Base-by-base conservation (phyloP, 2,329 filamentous ascomycete genomes). In the Aspergillus transmontanensis region DNA sequence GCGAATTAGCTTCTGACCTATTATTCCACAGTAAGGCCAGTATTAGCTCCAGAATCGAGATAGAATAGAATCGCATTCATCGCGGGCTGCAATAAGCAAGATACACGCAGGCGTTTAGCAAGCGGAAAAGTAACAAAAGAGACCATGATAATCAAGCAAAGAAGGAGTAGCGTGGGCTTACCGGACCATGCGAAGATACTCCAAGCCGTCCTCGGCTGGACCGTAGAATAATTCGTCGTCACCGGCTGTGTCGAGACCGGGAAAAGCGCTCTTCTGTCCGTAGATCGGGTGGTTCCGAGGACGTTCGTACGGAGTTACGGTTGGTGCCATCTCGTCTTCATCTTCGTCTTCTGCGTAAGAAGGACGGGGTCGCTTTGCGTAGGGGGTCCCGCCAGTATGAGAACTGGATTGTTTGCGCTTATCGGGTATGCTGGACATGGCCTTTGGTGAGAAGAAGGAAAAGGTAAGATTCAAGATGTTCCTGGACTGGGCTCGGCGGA, bases 1-100 rank as follows among this genome's bases (percentile, higher is more conserved):
- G 89, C 11, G 83, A 79, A 64, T 82, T 87, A n/a, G 92, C 92
- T 85, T 96, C 89, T 68, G 87, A 85, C 80, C 92, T 95, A 78
- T 39, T 28, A 55, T 28, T 12, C 19, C 55, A 62, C 7, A 12
- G 11, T 19, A 12, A 1, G 56, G n/a, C 23, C 23, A 26, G 14
- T 6, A 67, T 72, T 66, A 70, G 70, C 60, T 63, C 41, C n/a
- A 39, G n/a, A 45, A 51, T 32, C 12, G 55, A 21, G 45, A n/a
- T 32, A 41, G 16, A n/a, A 41, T 41, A 19, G 28, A 48, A 53
- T 51, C 34, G 34, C 46, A 48, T 58, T 57, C 59, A 58, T 62
- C 64, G 59, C 61, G 61, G 58, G 61, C 64, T 68, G 65, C 23
- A 64, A 58, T 11, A 34, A 43, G 46, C 58, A 59, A 63, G 26